phyloP scores from a whole-genome alignment of 495 filamentous ascomycete species.

The Aspergillus nanangensis region DNA sequence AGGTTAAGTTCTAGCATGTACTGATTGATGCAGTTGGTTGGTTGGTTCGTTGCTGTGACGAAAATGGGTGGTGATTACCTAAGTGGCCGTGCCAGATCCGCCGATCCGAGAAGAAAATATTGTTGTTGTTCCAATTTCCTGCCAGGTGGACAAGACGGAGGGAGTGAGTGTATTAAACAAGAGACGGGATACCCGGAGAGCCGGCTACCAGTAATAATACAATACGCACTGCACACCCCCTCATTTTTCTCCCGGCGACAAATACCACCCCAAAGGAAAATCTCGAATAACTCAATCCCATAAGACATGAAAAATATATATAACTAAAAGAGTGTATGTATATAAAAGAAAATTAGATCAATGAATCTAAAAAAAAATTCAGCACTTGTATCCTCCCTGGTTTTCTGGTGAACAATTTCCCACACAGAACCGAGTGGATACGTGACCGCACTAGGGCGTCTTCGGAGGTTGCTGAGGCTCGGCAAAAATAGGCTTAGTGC shows the following conservation, averaged over 20 bases:
- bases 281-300: no score
- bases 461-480: conserved; percentile 40
- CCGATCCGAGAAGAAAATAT: conserved; percentile 37
- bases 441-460: conserved; percentile 41
- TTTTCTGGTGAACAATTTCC: no score
- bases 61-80: conserved; percentile 32
- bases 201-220: conserved; percentile 3
- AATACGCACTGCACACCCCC: not conserved
- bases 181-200: conserved; percentile 4
- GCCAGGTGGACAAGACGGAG: conserved; percentile 26
- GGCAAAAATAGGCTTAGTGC: conserved; percentile 44
- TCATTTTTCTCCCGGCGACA: not conserved
- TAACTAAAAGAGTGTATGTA: no score
- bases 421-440: no score
- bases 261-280: no score
- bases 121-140: conserved; percentile 34
- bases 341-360: no score
- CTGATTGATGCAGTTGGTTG: not conserved
- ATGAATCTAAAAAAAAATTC: no score
- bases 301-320: no score
- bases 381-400: no score
- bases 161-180: not conserved
- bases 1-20: no score
- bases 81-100: conserved; percentile 25
- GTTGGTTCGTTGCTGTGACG: conserved; percentile 26